Conservation (phyloP, 495 filamentous ascomycete species). For the Penicillium steckii region DNA sequence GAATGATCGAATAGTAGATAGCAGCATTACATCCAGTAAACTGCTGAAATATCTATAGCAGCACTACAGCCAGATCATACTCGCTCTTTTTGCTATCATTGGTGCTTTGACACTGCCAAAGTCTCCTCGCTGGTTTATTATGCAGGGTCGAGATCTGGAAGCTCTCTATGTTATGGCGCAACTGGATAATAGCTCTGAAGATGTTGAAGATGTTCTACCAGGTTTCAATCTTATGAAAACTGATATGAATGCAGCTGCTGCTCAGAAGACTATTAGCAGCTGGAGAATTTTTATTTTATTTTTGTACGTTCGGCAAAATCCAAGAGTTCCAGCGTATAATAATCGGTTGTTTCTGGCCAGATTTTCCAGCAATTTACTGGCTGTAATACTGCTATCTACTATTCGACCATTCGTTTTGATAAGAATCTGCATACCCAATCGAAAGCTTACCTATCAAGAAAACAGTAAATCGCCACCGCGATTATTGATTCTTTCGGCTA, state of each 20-base stretch:
- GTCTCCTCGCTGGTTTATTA: constrained; percentile 74
- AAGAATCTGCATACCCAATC: constrained; percentile 57
- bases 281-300: constrained; percentile 40
- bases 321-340: constrained; percentile 46
- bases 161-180: constrained; percentile 62
- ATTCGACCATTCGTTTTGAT: constrained; percentile 75
- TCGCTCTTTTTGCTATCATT: constrained; percentile 58
- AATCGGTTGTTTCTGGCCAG: constrained; percentile 46
- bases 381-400: constrained; percentile 85
- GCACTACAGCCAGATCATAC: constrained; percentile 75
- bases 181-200: constrained; percentile 41
- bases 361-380: constrained; percentile 77
- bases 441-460: no score
- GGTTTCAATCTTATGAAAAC: constrained; percentile 52
- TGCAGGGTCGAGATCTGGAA: constrained; percentile 56
- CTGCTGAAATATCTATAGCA: constrained; percentile 85
- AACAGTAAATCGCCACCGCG: no score
- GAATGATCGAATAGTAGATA: constrained; percentile 80
- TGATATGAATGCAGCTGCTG: constrained; percentile 26
- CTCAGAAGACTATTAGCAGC: constrained; percentile 33
- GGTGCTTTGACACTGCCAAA: constrained; percentile 66
- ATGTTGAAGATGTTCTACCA: constrained; percentile 30
- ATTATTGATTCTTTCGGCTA: no score
- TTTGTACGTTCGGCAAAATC: constrained; percentile 41
- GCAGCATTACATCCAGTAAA: constrained; percentile 74